phyloP scores from a whole-genome alignment of 2,329 filamentous ascomycete species.

The Colletotrichum euphorbiae region DNA sequence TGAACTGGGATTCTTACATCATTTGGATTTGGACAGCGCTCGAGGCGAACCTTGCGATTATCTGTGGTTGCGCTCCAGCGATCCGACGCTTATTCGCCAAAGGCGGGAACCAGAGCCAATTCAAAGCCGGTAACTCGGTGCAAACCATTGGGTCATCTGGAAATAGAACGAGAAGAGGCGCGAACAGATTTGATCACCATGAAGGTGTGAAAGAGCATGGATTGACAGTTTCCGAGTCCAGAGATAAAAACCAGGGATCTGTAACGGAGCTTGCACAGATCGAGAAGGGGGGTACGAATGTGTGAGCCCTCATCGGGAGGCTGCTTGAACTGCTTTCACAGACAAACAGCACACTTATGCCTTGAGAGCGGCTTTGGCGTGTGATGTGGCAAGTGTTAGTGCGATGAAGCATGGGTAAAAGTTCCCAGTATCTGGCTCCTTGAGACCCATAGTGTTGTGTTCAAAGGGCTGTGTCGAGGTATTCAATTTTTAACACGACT shows the following conservation, averaged over 20 bases:
- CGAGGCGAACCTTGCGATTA: slow-evolving; percentile 55
- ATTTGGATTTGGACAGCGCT: slow-evolving; percentile 58
- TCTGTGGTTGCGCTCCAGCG: slow-evolving; percentile 49
- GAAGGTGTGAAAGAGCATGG: neutral
- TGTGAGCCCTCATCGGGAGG: too few relatives aligned
- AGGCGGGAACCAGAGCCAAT: neutral
- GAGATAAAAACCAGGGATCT: neutral
- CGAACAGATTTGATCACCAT: neutral
- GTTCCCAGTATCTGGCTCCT: too few relatives aligned
- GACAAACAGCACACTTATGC: too few relatives aligned
- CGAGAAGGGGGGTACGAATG: too few relatives aligned
- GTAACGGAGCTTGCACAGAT: neutral
- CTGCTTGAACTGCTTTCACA: too few relatives aligned
- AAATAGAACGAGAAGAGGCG: neutral
- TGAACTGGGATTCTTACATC: slow-evolving; percentile 55
- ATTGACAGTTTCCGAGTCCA: neutral
- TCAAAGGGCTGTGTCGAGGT: too few relatives aligned
- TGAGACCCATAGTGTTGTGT: too few relatives aligned
- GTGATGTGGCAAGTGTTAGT: too few relatives aligned
- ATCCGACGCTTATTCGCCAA: neutral
- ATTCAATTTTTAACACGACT: too few relatives aligned
- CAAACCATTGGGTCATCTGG: neutral
- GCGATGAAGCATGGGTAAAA: too few relatives aligned
- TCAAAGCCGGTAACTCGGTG: slow-evolving; percentile 6
- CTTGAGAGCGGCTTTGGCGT: too few relatives aligned